phyloP scores from a whole-genome alignment of 345 rosid genomes.

The Pseudoturritis turrita region DNA sequence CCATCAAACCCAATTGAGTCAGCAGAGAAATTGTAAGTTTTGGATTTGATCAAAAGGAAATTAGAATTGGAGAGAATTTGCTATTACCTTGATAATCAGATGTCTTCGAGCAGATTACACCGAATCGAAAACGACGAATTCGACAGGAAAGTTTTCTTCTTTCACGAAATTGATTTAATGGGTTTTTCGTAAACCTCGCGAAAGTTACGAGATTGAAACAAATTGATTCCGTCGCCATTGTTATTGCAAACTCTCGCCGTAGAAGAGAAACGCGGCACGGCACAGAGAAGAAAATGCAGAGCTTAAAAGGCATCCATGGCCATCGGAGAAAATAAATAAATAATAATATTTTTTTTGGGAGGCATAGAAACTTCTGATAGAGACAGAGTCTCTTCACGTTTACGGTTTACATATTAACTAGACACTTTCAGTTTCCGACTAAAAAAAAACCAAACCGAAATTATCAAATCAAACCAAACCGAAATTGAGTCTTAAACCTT shows the following conservation, averaged over 20 bases:
- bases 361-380: not conserved
- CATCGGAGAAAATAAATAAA: too few relatives aligned
- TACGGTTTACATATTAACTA: too few relatives aligned
- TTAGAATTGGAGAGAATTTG: not conserved
- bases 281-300: not conserved
- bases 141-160: slow-evolving; percentile 17
- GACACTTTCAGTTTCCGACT: too few relatives aligned
- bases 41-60: not conserved
- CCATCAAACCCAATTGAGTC: not conserved
- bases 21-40: not conserved
- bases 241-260: not conserved
- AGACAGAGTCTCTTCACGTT: not conserved
- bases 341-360: too few relatives aligned
- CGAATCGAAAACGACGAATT: slow-evolving; percentile 18
- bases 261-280: slow-evolving; percentile 1
- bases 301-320: too few relatives aligned
- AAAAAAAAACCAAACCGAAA: not conserved
- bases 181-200: slow-evolving; percentile 21
- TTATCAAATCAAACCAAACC: not conserved
- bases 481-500: too few relatives aligned
- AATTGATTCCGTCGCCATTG: slow-evolving; percentile 34
- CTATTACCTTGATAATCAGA: slow-evolving; percentile 45
- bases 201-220: slow-evolving; percentile 14
- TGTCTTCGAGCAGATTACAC: slow-evolving; percentile 32
- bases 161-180: slow-evolving; percentile 1